Conservation (phyloP, 768 basidiomycete genomes). For the Roridomyces roridus region DNA sequence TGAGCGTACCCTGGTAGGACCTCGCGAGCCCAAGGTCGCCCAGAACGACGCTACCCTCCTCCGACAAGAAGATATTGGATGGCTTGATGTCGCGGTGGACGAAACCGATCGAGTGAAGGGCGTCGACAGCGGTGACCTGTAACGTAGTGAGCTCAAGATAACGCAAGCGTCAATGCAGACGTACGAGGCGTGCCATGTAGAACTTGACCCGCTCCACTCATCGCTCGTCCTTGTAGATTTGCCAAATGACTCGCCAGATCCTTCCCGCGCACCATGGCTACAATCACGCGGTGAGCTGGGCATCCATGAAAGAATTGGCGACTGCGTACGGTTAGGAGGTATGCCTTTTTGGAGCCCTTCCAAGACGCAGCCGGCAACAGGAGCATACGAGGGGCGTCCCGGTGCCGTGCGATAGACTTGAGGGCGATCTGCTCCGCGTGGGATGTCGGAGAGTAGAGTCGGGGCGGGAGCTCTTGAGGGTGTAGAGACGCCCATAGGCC, state of each 20-base stretch:
- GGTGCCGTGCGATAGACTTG: neutral
- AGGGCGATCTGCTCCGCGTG: no score
- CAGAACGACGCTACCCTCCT: neutral
- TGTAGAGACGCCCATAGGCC: no score
- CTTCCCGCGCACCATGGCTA: constrained; percentile 4
- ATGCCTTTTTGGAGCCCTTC: neutral
- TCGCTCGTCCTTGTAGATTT: neutral
- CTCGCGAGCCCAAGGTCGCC: constrained; percentile 6
- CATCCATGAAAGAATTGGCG: neutral
- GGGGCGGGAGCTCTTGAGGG: no score
- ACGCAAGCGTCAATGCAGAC: neutral
- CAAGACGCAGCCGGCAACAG: neutral
- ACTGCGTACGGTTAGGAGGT: neutral
- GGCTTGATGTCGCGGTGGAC: constrained; percentile 12
- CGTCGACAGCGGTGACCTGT: constrained; percentile 1
- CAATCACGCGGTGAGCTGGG: neutral
- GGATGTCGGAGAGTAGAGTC: no score
- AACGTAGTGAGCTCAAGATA: neutral
- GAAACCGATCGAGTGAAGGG: neutral
- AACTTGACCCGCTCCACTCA: neutral
- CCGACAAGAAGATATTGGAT: neutral
- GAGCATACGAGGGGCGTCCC: neutral
- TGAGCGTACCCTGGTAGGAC: neutral
- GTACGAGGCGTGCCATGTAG: neutral
- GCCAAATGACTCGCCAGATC: neutral